Evolutionary conservation across 2,329 filamentous ascomycete genomes (phyloP), one percentile per base, ranked within the genome.

Genomic region (Dactylella cylindrospora): DNA sequence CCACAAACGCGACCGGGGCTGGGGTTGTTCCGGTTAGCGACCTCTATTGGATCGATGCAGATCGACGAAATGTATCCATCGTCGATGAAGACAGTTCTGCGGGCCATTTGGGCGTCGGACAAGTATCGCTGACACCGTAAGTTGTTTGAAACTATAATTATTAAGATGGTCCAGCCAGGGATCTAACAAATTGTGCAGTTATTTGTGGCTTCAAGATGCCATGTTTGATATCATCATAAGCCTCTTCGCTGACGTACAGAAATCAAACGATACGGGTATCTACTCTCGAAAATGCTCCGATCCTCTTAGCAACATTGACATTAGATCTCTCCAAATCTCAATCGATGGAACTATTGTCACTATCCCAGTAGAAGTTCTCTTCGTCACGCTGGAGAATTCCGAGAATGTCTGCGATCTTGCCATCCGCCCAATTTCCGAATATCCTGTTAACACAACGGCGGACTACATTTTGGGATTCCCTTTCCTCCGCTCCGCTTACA

Each of bases 391-490:
- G 3, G 9, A 35, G 3, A 47, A 29, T 2, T 3, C 36, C 3
- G 22, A 31, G 1, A 36, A 40, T 3, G 36, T 35, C 19, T 62
- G 57, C 25, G 50, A 28, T 13, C 23, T 62, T 2, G 49, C 49
- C 6, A 45, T 62, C 15, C 49, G 44, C 10, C 43, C 57, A 17
- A 47, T 62, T 2, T 54, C 49, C 2, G 44, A 54, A 2, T 54
- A 62, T 29, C n/a, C 35, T 10, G 17, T 28, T 1, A 33, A 35
- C 8, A 54, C 44, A 3, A 38, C 29, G 1, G 43, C 49, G 2
- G 57, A 62, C 13, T 54, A 62, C 19, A 45, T 62, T 13, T 49
- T 62, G 13, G 57, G 57, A 1, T 62, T 62, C 26, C 57, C 57
- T 4, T 52, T 62, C 26, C 43, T 62, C 9, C 49, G 31, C 3